Evolutionary conservation across 2,329 filamentous ascomycete species (phyloP), one percentile per base, ranked within the genome.

Genomic region (Raffaelea arxii): DNA sequence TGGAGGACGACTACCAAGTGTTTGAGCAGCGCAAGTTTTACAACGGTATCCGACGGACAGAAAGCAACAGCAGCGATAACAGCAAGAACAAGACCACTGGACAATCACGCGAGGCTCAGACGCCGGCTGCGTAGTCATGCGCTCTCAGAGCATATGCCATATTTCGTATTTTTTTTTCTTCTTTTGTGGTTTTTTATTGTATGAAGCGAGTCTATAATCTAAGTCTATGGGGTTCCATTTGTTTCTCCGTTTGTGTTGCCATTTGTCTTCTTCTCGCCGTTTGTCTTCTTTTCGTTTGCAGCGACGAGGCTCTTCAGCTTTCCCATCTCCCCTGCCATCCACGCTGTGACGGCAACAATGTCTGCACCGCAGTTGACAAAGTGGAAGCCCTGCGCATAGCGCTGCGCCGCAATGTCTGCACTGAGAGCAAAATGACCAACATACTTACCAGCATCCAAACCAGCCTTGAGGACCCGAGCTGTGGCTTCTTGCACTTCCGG

Each of bases 301-400:
- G 49, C 43, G 1, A 58, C 19, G 10, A 59, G 41, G 12, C 18
- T 46, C 46, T 51, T 55, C 11, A 59, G 37, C 19, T 53, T 58
- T 2, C 48, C 55, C 55, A 60, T 65, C 52, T 65, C 65, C 23
- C 38, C 52, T 36, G 55, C 52, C 54, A 59, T 59, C 64, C 64
- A 67, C 2, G 59, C 49, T 11, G 56, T 58, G 2, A 66, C 46
- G 16, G 64, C 64, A n/a, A 65, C 50, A 39, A 65, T 62, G 48
- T 64, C 61, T 3, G 60, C 60, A 12, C 62, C 61, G 41, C 59
- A 64, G 48, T 64, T 63, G n/a, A 64, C 57, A 43, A 64, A 63
- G 25, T 63, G 56, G 25, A 62, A 63, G 3, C 61, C 62, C 46
- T 62, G 56, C 12, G 54, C 49, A 25, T 54, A 55, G 41, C 47